Base-by-base conservation (phyloP, 2,329 filamentous ascomycete species). In the Leptodontidium sp. region DNA sequence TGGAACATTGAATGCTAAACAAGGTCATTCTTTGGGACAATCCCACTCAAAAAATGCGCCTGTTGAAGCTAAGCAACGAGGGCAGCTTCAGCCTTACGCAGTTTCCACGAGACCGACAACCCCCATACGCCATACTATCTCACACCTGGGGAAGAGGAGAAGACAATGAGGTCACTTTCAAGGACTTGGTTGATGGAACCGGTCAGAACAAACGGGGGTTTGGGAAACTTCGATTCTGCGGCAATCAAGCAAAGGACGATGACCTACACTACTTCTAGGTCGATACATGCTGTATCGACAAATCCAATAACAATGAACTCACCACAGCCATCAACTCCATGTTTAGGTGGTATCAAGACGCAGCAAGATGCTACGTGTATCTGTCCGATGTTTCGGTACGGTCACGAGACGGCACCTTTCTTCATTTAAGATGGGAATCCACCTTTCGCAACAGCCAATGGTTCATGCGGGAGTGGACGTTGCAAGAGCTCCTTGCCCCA, bases 121-220 rank as follows among this genome's bases (percentile, higher is more conserved):
- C 64, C 3, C 64, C 53, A 0, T 79, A 79, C 61, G 76, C 74
- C 2, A 77, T 79, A 8, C 70, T 79, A 12, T 79, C 77, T 11
- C 78, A 79, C 59, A 76, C 72, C 6, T 79, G 78, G 55, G 29
- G 14, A 17, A 71, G 70, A 40, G 59, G 26, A 32, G 72, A 69
- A 1, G 64, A 72, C 0, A 75, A 70, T 2, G 78, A 79, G 66
- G 75, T 78, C 8, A 66, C 71, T 0, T 74, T 75, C 52, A 59
- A 70, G 35, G 76, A 78, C 35, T 64, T 45, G 64, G 9, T 26
- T 55, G 40, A 52, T 11, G 38, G 38, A 40, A 40, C 38, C 38
- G 38, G 38, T 8, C 38, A 40, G 38, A 12, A 40, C 38, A 40
- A 40, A 40, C 7, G 7, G 11, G 38, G 38, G 38, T 40, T 40